Conservation (phyloP, 2,329 filamentous ascomycete genomes). For the Aspergillus ibericus region DNA sequence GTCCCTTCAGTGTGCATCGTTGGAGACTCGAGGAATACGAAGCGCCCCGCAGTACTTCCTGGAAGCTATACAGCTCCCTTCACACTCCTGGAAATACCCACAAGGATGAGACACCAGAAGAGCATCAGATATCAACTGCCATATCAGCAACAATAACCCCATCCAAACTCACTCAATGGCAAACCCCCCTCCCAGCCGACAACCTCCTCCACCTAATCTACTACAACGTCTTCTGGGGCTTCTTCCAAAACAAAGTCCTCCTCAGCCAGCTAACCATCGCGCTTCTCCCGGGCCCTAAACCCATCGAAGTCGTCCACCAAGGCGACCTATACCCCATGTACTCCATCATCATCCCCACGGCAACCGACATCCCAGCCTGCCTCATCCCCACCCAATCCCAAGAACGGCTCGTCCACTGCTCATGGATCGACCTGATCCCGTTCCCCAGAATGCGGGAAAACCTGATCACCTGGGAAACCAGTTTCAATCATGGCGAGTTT, state of each 20-base stretch:
- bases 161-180: neutral
- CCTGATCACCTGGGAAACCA: constrained; percentile 14
- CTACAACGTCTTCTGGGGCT: constrained; percentile 27
- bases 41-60: neutral
- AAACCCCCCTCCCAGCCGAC: constrained; percentile 14
- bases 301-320: neutral
- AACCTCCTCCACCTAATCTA: constrained; percentile 28
- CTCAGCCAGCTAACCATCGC: constrained; percentile 14
- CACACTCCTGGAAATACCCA: too few species aligned
- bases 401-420: constrained; percentile 14
- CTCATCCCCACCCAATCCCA: constrained; percentile 19
- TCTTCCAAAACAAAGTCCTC: constrained; percentile 21
- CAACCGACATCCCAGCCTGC: constrained; percentile 6
- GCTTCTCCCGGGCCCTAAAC: neutral
- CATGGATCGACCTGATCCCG: constrained; percentile 22
- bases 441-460: constrained; percentile 21
- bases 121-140: neutral
- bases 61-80: too few species aligned
- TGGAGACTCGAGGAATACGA: constrained; percentile 12
- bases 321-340: constrained; percentile 1
- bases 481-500: constrained; percentile 16
- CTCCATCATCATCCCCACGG: constrained; percentile 8
- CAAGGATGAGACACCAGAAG: too few species aligned
- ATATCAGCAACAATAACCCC: neutral
- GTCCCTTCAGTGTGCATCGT: constrained; percentile 10